phyloP scores from a whole-genome alignment of 805 yeast genomes.

The Candida glaebosa region DNA sequence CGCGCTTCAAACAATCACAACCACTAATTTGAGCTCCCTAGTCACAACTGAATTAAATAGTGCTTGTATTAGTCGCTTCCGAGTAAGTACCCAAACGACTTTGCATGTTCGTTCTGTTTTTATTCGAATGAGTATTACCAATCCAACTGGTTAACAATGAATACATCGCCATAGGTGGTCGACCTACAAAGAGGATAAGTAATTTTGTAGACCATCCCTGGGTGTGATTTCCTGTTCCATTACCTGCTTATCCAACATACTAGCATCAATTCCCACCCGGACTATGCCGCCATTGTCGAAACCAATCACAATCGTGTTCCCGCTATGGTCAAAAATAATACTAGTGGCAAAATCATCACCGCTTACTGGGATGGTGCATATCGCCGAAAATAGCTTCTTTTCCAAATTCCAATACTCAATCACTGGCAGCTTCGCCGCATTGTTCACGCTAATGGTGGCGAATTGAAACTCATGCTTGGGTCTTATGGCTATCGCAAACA shows the following conservation, averaged over 20 bases:
- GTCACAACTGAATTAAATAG: no score
- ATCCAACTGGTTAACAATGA: no score
- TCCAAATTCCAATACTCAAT: slow-evolving; percentile 31
- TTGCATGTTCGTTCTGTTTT: no score
- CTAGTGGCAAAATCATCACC: slow-evolving; percentile 4
- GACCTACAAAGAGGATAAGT: background rate
- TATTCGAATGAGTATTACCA: no score
- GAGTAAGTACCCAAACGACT: no score
- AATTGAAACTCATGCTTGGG: slow-evolving; percentile 21
- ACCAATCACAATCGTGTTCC: slow-evolving; percentile 19
- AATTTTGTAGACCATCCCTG: background rate
- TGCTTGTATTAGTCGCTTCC: no score
- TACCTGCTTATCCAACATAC: background rate
- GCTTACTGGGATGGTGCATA: slow-evolving; percentile 11
- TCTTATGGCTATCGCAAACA: slow-evolving; percentile 16
- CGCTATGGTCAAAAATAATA: slow-evolving; percentile 15
- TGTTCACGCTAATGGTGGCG: slow-evolving; percentile 20
- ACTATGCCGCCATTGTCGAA: slow-evolving; percentile 17
- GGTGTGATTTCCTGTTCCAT: background rate
- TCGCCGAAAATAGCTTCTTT: slow-evolving; percentile 15
- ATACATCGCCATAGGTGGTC: no score
- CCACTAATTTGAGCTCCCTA: no score
- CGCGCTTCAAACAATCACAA: no score
- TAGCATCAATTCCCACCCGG: slow-evolving; percentile 1
- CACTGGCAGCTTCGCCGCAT: slow-evolving; percentile 9